Percentiles rank a stretch among this genome's conserved stretches.
Conservation (phyloP, 2,329 filamentous ascomycete genomes). For the Penicillium sp. region DNA sequence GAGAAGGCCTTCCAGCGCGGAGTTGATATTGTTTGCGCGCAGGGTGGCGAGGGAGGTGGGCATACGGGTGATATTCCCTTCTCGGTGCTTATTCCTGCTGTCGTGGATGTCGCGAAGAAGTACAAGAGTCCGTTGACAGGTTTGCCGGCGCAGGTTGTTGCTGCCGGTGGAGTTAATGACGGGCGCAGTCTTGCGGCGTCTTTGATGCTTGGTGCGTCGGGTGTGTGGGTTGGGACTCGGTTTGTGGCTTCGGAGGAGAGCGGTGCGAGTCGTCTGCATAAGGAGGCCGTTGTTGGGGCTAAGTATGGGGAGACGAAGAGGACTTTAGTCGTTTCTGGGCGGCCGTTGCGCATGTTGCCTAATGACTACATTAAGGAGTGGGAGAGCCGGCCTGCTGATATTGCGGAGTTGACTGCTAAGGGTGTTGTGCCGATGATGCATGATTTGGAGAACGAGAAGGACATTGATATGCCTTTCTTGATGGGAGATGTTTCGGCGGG, state of each 20-base stretch:
- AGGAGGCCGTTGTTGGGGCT: slow-evolving; percentile 78
- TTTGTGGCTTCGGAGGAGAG: slow-evolving; percentile 86
- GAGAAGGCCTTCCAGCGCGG: slow-evolving; percentile 83
- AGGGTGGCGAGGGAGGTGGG: slow-evolving; percentile 90
- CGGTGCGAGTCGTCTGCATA: slow-evolving; percentile 77
- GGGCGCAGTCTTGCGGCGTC: slow-evolving; percentile 77
- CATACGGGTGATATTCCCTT: slow-evolving; percentile 88
- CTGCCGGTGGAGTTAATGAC: slow-evolving; percentile 83
- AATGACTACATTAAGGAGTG: slow-evolving; percentile 83
- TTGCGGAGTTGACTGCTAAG: slow-evolving; percentile 70
- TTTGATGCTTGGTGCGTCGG: slow-evolving; percentile 83
- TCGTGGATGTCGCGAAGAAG: slow-evolving; percentile 76
- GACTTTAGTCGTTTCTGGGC: slow-evolving; percentile 78
- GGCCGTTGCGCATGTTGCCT: slow-evolving; percentile 75
- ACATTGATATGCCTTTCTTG: slow-evolving; percentile 81
- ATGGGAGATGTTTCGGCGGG: slow-evolving; percentile 92
- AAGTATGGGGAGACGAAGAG: slow-evolving; percentile 76
- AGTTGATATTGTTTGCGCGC: slow-evolving; percentile 87
- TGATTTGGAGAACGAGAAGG: slow-evolving; percentile 78
- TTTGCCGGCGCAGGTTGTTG: slow-evolving; percentile 73
- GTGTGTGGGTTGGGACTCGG: slow-evolving; percentile 91
- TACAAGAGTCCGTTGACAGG: slow-evolving; percentile 74
- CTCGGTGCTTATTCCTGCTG: slow-evolving; percentile 81
- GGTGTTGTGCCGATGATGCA: slow-evolving; percentile 80
- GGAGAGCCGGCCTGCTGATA: slow-evolving; percentile 73